Conservation (phyloP, 2,329 filamentous ascomycete genomes). For the Clonostachys rosea region DNA sequence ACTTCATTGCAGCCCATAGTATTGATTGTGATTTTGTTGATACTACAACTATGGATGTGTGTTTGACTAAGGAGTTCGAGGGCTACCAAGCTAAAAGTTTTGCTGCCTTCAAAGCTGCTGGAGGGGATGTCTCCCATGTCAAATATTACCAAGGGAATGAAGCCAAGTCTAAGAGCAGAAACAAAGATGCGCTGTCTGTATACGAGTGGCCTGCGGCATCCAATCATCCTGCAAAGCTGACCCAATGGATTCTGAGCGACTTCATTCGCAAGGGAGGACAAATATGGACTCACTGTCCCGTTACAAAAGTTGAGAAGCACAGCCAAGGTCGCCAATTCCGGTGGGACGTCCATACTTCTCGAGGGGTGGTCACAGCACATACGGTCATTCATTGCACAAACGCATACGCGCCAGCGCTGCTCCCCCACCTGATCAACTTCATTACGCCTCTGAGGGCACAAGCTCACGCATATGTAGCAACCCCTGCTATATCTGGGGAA, state of each 20-base stretch:
- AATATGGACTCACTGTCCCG: conserved; percentile 17
- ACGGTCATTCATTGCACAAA: neutral
- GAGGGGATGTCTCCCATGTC: neutral
- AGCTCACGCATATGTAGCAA: conserved; percentile 21
- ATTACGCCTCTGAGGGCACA: neutral
- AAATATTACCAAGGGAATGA: neutral
- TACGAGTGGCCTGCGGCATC: conserved; percentile 47
- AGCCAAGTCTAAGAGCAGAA: conserved; percentile 20
- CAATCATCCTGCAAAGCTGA: conserved; percentile 41
- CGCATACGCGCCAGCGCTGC: neutral
- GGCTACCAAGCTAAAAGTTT: conserved; percentile 29
- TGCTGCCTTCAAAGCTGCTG: neutral
- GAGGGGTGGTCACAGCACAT: neutral
- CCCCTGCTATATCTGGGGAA: conserved; percentile 22
- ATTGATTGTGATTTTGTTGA: conserved; percentile 39
- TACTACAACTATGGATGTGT: conserved; percentile 41
- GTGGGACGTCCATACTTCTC: neutral
- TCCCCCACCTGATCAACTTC: neutral
- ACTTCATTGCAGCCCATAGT: conserved; percentile 31
- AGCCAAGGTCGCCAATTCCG: neutral
- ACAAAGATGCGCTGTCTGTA: conserved; percentile 30
- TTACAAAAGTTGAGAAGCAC: neutral
- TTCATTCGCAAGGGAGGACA: conserved; percentile 27
- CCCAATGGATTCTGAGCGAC: conserved; percentile 36
- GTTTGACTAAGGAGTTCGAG: conserved; percentile 39